These are phyloP conservation scores for Solanum paucissectum DNA, from an alignment of 257 asterid species.

Conservation along the genomic window DNA sequence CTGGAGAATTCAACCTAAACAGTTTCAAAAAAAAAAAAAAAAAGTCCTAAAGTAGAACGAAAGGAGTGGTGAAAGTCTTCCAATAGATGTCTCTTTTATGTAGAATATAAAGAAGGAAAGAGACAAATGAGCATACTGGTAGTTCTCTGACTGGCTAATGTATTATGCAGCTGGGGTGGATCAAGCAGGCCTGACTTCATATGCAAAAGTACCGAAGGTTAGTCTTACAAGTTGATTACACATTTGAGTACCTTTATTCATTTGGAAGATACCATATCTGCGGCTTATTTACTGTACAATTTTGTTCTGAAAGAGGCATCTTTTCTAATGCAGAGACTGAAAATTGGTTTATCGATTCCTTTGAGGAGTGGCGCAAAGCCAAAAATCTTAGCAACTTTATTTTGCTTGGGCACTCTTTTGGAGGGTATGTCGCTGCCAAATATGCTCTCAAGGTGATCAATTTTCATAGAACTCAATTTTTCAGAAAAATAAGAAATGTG, in stretches of 20 bases:
- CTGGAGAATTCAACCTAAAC: too few relatives aligned
- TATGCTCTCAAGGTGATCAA: constrained; percentile 73
- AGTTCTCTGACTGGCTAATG: not conserved
- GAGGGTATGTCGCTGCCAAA: constrained; percentile 91
- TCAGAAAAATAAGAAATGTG: not conserved
- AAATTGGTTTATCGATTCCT: constrained; percentile 74
- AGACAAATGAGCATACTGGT: not conserved
- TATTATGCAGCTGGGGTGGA: constrained; percentile 91
- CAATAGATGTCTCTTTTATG: not conserved
- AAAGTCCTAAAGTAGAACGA: not conserved
- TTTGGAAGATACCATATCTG: not conserved
- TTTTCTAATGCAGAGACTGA: constrained; percentile 58
- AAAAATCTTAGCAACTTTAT: constrained; percentile 76
- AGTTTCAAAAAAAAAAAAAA: too few relatives aligned
- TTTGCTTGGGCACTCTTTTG: constrained; percentile 95
- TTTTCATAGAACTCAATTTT: not conserved
- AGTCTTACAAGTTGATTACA: constrained; percentile 1
- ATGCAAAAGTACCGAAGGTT: constrained; percentile 97
- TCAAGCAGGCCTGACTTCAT: constrained; percentile 97
- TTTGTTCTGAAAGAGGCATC: not conserved
- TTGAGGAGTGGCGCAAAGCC: constrained; percentile 96
- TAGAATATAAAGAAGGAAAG: not conserved
- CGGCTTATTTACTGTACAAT: not conserved
- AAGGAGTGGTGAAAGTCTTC: not conserved
- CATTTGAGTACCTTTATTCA: not conserved